Evolutionary conservation across 805 yeast species (phyloP).

Genomic region (Spathaspora sp.): DNA sequence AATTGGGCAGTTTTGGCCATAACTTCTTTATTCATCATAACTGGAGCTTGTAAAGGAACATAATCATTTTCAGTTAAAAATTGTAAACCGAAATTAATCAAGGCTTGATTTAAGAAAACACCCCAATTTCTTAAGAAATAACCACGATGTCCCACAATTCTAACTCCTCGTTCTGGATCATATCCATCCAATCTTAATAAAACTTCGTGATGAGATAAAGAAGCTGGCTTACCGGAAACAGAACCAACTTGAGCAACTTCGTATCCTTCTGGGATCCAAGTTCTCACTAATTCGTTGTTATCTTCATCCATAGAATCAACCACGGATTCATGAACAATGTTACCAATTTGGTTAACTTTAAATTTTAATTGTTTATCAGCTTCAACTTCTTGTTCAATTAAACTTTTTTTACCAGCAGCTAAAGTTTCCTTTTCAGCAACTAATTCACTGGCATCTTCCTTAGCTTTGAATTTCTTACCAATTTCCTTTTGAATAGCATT

Average conservation of each 20-base stretch:
- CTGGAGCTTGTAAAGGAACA: conserved; percentile 95
- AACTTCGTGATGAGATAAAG: conserved; percentile 92
- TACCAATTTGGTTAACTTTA: conserved; percentile 90
- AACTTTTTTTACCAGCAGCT: conserved; percentile 63
- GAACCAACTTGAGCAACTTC: conserved; percentile 60
- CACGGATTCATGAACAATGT: conserved; percentile 90
- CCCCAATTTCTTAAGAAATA: conserved; percentile 93
- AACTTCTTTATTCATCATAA: conserved; percentile 98
- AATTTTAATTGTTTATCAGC: conserved; percentile 70
- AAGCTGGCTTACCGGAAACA: conserved; percentile 73
- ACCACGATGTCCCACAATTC: conserved; percentile 97
- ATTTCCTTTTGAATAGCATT: conserved; percentile 91
- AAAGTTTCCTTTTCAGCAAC: conserved; percentile 77
- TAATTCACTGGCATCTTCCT: conserved; percentile 88
- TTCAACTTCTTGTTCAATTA: conserved; percentile 66
- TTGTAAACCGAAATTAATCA: conserved; percentile 90
- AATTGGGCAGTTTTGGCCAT: conserved; percentile 99
- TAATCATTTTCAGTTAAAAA: conserved; percentile 78
- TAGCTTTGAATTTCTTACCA: conserved; percentile 87
- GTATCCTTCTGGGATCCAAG: conserved; percentile 80
- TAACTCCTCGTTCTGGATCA: conserved; percentile 98
- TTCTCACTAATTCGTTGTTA: conserved; percentile 80
- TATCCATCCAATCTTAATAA: conserved; percentile 93
- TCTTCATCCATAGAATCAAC: conserved; percentile 86
- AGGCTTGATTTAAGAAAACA: conserved; percentile 96